A percentile compares a stretch with the other conserved stretches of the same genome.
Evolutionary conservation across 805 yeast species (phyloP).

Genomic region (Suhomyces emberorum): DNA sequence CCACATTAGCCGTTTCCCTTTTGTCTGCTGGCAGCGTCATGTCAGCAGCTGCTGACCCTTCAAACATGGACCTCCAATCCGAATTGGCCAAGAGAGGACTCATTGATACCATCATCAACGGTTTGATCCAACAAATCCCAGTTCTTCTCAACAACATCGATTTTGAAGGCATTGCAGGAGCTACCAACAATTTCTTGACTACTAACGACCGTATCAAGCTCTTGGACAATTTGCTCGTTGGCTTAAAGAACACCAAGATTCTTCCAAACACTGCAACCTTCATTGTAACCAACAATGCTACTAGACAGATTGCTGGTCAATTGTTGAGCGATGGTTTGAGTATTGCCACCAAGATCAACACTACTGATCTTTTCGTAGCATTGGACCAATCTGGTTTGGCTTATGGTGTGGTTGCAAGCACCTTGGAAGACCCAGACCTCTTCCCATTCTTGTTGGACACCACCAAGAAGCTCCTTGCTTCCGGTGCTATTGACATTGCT

Average conservation of each 20-base stretch:
- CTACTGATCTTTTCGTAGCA: slow-evolving; percentile 26
- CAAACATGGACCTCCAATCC: slow-evolving; percentile 7
- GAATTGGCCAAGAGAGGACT: slow-evolving; percentile 7
- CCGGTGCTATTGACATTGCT: slow-evolving; percentile 15
- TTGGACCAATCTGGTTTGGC: slow-evolving; percentile 30
- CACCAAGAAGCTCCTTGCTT: slow-evolving; percentile 16
- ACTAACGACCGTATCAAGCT: slow-evolving; percentile 17
- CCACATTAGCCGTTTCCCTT: slow-evolving; percentile 3
- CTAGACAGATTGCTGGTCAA: slow-evolving; percentile 16
- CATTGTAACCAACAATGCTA: slow-evolving; percentile 22
- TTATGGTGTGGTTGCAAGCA: slow-evolving; percentile 22
- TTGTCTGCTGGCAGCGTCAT: slow-evolving; percentile 4
- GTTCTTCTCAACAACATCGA: slow-evolving; percentile 11
- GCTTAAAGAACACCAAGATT: slow-evolving; percentile 20
- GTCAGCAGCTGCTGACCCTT: slow-evolving; percentile 9
- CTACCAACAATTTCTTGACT: slow-evolving; percentile 22
- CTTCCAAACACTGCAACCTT: slow-evolving; percentile 22
- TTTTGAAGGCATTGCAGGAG: slow-evolving; percentile 28
- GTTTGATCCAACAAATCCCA: slow-evolving; percentile 15
- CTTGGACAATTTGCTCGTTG: slow-evolving; percentile 22
- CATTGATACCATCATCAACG: background rate
- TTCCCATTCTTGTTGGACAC: slow-evolving; percentile 23
- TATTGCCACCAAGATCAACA: slow-evolving; percentile 15
- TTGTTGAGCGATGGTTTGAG: slow-evolving; percentile 15
- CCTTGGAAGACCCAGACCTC: slow-evolving; percentile 18